A percentile compares a stretch with the other conserved stretches of the same genome.
Evolutionary conservation across 2,329 filamentous ascomycete species (phyloP).

Genomic region (Trichoderma citrinoviride): DNA sequence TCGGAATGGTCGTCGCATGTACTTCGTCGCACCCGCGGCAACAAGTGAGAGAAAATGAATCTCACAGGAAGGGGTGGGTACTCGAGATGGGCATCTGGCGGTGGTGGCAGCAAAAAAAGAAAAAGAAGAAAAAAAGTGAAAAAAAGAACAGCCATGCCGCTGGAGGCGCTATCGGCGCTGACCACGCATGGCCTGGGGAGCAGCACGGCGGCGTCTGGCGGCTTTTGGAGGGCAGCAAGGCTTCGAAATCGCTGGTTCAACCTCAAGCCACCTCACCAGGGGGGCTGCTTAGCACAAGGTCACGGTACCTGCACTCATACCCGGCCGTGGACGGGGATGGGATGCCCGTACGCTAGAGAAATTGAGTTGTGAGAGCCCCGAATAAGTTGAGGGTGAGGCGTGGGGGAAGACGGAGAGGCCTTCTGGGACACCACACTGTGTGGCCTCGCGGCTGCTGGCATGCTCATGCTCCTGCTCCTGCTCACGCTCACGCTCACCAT

Average conservation of each 20-base stretch:
- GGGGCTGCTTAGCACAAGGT: conserved; percentile 6
- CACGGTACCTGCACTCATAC: conserved; percentile 5
- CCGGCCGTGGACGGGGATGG: not conserved
- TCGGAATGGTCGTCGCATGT: no score
- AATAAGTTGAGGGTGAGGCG: conserved; percentile 1
- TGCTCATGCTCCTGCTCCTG: not conserved
- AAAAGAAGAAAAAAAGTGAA: not conserved
- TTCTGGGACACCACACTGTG: conserved; percentile 17
- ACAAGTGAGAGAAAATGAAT: no score
- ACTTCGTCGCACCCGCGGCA: no score
- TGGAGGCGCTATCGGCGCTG: conserved; percentile 17
- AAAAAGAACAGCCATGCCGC: not conserved
- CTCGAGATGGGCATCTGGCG: no score
- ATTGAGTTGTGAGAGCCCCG: not conserved
- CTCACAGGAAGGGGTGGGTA: no score
- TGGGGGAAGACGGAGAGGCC: conserved; percentile 4
- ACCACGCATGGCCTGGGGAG: conserved; percentile 12
- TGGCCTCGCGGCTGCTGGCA: conserved; percentile 16
- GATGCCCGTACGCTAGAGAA: no score
- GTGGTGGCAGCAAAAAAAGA: not conserved
- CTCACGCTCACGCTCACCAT: not conserved
- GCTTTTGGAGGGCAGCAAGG: conserved; percentile 2
- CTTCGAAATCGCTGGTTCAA: conserved; percentile 10
- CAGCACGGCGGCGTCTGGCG: conserved; percentile 15
- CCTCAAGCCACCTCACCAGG: conserved; percentile 15